These are phyloP conservation scores for Fraxinus sp. DNA, from an alignment of 305 asterid genomes.

Conservation along the genomic window DNA sequence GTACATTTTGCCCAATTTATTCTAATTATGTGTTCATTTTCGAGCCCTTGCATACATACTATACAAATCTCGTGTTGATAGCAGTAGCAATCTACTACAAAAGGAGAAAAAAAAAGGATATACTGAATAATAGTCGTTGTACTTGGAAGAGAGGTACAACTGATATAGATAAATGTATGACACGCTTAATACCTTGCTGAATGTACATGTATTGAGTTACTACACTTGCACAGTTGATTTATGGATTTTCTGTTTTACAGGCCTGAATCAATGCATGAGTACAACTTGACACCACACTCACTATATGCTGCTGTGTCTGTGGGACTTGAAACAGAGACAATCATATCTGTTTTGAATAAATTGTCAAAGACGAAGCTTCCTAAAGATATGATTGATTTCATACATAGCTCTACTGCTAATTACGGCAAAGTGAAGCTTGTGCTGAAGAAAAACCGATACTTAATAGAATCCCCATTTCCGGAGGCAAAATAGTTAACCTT, in stretches of 20 bases:
- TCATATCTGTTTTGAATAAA: constrained; percentile 73
- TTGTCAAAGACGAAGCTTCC: constrained; percentile 93
- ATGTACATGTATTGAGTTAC: not conserved
- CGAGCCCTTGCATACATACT: not conserved
- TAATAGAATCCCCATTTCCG: constrained; percentile 87
- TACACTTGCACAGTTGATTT: constrained; percentile 3
- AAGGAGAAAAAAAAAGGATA: not conserved
- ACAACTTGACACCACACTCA: constrained; percentile 95
- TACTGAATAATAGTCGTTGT: not conserved
- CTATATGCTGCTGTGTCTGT: constrained; percentile 90
- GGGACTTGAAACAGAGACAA: constrained; percentile 94
- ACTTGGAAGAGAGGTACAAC: not conserved
- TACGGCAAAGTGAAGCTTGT: constrained; percentile 98
- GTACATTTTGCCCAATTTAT: constrained; percentile 30
- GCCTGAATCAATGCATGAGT: constrained; percentile 98
- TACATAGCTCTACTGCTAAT: constrained; percentile 85
- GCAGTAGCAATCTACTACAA: not conserved
- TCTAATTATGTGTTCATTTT: not conserved
- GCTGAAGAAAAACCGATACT: constrained; percentile 84
- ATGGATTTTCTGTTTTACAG: constrained; percentile 38
- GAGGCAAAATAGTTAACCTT: constrained; percentile 59
- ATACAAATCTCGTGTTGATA: not conserved
- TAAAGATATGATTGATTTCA: constrained; percentile 86
- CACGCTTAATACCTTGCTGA: not conserved
- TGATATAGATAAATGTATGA: not conserved